Percentiles rank a stretch among this genome's conserved stretches.
Conservation (phyloP, 306 rosid species). For the Erythrophleum fordii region DNA sequence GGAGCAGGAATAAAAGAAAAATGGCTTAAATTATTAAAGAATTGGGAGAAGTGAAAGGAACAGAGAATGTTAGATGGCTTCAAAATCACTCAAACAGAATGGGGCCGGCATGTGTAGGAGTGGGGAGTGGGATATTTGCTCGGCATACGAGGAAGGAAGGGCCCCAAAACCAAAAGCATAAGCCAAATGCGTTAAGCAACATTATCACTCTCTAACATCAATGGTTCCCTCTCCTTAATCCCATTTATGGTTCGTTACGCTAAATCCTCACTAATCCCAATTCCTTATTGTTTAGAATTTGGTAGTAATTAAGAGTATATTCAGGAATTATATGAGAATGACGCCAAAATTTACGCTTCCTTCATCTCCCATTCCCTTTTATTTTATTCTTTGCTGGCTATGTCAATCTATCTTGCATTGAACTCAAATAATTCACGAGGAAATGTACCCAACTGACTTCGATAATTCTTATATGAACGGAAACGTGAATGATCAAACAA, state of each 20-base stretch:
- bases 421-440: no score
- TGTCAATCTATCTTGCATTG: no score
- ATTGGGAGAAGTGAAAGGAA: slow-evolving; percentile 25
- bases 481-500: no score
- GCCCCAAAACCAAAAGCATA: slow-evolving; percentile 23
- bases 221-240: slow-evolving; percentile 45
- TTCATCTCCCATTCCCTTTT: no score
- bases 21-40: not conserved
- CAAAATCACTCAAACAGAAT: slow-evolving; percentile 53
- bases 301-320: not conserved
- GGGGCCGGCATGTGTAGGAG: slow-evolving; percentile 62
- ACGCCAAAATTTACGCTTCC: slow-evolving; percentile 50
- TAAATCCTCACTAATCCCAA: slow-evolving; percentile 92
- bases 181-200: slow-evolving; percentile 83
- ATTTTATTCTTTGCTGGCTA: no score
- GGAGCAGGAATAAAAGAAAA: not conserved
- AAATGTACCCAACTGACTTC: no score
- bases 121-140: slow-evolving; percentile 56
- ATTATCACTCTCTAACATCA: slow-evolving; percentile 30
- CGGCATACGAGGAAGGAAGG: slow-evolving; percentile 42
- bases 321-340: slow-evolving; percentile 55
- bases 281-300: slow-evolving; percentile 21
- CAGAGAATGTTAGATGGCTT: slow-evolving; percentile 45
- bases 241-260: slow-evolving; percentile 91
- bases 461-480: no score